Evolutionary conservation across 1,284 basidiomycete species (phyloP), one percentile per base, ranked within the genome.

Genomic region (Pholiota adiposa): DNA sequence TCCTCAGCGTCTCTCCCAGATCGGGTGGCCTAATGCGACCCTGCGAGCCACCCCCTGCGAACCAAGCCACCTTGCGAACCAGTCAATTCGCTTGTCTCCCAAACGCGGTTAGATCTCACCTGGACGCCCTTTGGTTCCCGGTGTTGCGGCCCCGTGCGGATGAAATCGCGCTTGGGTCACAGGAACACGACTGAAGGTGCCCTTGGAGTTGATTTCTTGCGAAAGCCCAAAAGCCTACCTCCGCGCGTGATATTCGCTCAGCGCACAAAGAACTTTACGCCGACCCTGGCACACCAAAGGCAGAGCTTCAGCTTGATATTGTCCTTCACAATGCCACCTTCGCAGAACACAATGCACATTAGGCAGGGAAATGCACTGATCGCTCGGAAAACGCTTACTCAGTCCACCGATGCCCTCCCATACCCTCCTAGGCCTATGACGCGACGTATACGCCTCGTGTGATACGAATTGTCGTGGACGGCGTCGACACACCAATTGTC

Each of bases 131-230:
- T 62, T 59, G 53, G 53, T 60, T 61, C 63, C 63, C 64, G 62
- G 59, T 56, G 58, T 53, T 41, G 57, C 66, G 64, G 66, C 27
- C 62, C 67, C 67, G 64, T 64, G 38, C 60, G 18, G 50, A 57
- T 46, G 23, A 46, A 46, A 7, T 46, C 44, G 44, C 44, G 46
- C 23, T 59, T 55, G 54, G 63, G 67, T 70, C 69, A 71, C 61
- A 71, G 65, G 69, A 67, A 68, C 67, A 66, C 19, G 51, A 67
- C 68, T 68, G 60, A 63, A 60, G 19, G 6, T 11, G 29, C 29
- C 29, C 44, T 46, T 46, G 44, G 25, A 46, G 44, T 46, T 25
- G 2, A 16, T 3, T 14, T 31, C 29, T 11, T 25, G 14, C 21
- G 54, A 51, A 50, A 18, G 18, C n/a, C n/a, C n/a, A n/a, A n/a